Percentiles rank a stretch among this genome's conserved stretches.
Evolutionary conservation across 768 basidiomycete genomes (phyloP).

Genomic region (Leccinum broughii): DNA sequence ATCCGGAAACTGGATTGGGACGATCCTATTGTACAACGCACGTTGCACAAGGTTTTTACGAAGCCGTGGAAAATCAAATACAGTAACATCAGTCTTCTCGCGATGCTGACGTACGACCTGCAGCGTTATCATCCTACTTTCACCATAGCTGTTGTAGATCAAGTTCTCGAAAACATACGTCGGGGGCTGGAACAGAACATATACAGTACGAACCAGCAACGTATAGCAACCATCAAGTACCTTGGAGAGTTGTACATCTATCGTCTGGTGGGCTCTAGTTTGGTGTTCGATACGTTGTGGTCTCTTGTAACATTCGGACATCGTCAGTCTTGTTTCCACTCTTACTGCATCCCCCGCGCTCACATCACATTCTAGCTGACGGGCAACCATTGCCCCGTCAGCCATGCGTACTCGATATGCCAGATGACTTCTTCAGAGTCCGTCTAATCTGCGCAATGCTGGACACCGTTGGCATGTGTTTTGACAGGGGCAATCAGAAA

Average conservation of each 20-base stretch:
- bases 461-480: slow-evolving; percentile 97
- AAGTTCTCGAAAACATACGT: slow-evolving; percentile 90
- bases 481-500: slow-evolving; percentile 89
- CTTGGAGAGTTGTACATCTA: slow-evolving; percentile 98
- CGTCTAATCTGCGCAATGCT: slow-evolving; percentile 89
- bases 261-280: slow-evolving; percentile 80
- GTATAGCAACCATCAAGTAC: slow-evolving; percentile 90
- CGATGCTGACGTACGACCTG: slow-evolving; percentile 93
- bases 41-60: slow-evolving; percentile 88
- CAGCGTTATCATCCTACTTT: slow-evolving; percentile 93
- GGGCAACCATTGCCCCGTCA: slow-evolving; percentile 83
- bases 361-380: slow-evolving; percentile 58
- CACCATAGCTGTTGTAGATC: slow-evolving; percentile 85
- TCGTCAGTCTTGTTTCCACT: slow-evolving; percentile 54
- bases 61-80: slow-evolving; percentile 99
- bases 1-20: slow-evolving; percentile 97
- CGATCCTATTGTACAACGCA: slow-evolving; percentile 56
- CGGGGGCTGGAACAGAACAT: slow-evolving; percentile 91
- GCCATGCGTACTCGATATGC: slow-evolving; percentile 77
- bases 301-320: slow-evolving; percentile 94
- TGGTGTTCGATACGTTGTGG: slow-evolving; percentile 95
- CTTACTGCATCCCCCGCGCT: slow-evolving; percentile 4
- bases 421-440: slow-evolving; percentile 95
- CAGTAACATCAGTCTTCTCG: slow-evolving; percentile 82
- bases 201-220: slow-evolving; percentile 92